These are phyloP conservation scores for Arabis alpina DNA, from an alignment of 345 rosid genomes.

Conservation along the genomic window DNA sequence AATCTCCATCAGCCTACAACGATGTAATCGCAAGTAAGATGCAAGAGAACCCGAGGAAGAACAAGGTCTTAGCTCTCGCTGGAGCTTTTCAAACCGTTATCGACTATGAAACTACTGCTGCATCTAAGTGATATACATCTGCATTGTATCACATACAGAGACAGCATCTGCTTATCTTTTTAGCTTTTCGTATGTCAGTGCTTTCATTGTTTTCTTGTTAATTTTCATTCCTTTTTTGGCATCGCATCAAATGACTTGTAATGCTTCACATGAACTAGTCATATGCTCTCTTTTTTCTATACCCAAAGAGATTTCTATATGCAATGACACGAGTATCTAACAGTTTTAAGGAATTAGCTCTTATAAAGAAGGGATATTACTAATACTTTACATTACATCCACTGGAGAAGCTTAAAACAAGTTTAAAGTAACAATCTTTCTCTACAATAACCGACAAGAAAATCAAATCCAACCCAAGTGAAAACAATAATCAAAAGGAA, in stretches of 20 bases:
- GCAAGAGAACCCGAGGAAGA: slow-evolving; percentile 64
- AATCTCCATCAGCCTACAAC: slow-evolving; percentile 71
- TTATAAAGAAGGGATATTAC: too few species aligned
- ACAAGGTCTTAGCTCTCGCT: slow-evolving; percentile 81
- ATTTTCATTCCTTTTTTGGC: slow-evolving; percentile 17
- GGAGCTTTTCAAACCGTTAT: slow-evolving; percentile 96
- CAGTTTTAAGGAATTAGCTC: too few species aligned
- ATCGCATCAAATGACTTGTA: neutral
- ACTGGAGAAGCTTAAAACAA: too few species aligned
- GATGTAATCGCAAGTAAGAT: slow-evolving; percentile 80
- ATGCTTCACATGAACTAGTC: slow-evolving; percentile 18
- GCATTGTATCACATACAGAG: slow-evolving; percentile 16
- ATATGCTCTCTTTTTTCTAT: neutral
- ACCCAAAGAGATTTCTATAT: neutral
- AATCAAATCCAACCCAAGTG: too few species aligned
- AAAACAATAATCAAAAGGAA: too few species aligned
- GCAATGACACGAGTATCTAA: too few species aligned
- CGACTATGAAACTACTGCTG: slow-evolving; percentile 67
- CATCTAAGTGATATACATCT: slow-evolving; percentile 48
- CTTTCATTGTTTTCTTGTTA: slow-evolving; percentile 11
- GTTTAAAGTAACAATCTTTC: too few species aligned
- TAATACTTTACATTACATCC: too few species aligned
- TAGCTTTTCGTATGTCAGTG: slow-evolving; percentile 37
- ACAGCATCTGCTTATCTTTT: slow-evolving; percentile 18
- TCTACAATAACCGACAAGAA: too few species aligned